Evolutionary conservation across 2,329 filamentous ascomycete species (phyloP), one percentile per base, ranked within the genome.

Genomic region (Fusarium nanum): DNA sequence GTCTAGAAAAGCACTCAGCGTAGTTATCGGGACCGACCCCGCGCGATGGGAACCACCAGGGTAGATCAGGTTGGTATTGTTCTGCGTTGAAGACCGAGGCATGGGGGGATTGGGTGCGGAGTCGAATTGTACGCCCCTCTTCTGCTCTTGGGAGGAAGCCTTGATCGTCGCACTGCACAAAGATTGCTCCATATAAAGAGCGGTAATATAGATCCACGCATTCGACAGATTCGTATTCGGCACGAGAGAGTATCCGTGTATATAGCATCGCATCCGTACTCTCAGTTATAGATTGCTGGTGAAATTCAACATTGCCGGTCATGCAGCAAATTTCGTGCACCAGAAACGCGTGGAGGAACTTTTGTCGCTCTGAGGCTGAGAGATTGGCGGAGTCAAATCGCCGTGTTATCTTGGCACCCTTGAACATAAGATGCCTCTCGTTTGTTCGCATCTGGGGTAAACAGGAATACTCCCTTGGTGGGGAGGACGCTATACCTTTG

Each of bases 141-240:
- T 37, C 0, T 6, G 9, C 9, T 3, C 56, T 13, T 37, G 49
- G 22, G 4, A 71, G 53, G 37, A 44, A 49, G 9, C 32, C 25
- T 40, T 45, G 0, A 8, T 53, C 34, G 3, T 3, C 32, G 30
- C 66, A 72, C 12, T 68, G 63, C 0, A 46, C 58, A 3, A 65
- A 59, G 6, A 73, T 59, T 2, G 69, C 62, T 18, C 56, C 57
- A 32, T 70, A 65, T 11, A 72, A 28, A 47, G 66, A 65, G 27
- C 23, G 5, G 3, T 65, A 2, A 25, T 73, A 72, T 3, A 5
- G 9, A 5, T 56, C 20, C 20, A 73, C 66, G 58, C 70, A 72
- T 0, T 4, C 1, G 10, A 72, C 3, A 27, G 28, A 23, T 34
- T 67, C 55, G 0, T 16, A 34, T 12, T 49, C 53, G 0, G n/a